Conservation (phyloP, 352 stramenopile species). For the Phytophthora brassicae region DNA sequence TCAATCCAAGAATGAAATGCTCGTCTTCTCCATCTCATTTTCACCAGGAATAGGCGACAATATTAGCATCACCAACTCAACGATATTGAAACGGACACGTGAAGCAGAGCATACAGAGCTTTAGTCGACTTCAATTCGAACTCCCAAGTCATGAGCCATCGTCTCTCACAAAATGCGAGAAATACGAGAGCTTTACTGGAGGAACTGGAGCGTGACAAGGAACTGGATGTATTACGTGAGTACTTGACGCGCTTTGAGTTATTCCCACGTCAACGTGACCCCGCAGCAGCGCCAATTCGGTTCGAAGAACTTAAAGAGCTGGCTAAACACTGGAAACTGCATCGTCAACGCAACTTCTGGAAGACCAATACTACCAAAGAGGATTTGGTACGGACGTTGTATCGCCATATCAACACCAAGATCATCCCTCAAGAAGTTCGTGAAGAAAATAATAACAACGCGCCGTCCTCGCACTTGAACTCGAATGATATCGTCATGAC, state of each 20-base stretch:
- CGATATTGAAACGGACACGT: constrained; percentile 25
- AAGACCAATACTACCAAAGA: constrained; percentile 89
- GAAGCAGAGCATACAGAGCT: neutral
- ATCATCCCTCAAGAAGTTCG: constrained; percentile 69
- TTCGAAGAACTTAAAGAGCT: constrained; percentile 92
- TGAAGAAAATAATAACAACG: constrained; percentile 41
- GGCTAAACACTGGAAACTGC: constrained; percentile 89
- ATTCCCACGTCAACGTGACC: constrained; percentile 76
- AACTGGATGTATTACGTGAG: constrained; percentile 81
- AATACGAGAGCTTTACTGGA: constrained; percentile 81
- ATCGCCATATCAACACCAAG: constrained; percentile 88
- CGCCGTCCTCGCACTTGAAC: constrained; percentile 14
- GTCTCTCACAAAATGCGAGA: constrained; percentile 77
- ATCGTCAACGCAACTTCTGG: constrained; percentile 90
- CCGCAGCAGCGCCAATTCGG: constrained; percentile 73
- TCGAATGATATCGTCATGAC: constrained; percentile 4
- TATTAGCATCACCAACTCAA: constrained; percentile 19
- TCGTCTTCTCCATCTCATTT: constrained; percentile 15
- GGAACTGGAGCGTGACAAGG: constrained; percentile 87
- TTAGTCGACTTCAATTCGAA: neutral
- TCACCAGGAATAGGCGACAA: constrained; percentile 27
- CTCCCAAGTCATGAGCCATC: constrained; percentile 64
- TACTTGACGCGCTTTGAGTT: constrained; percentile 84
- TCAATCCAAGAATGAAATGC: constrained; percentile 2
- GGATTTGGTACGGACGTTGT: constrained; percentile 82